These are phyloP conservation scores for Didymellaceae sp. DNA, from an alignment of 2,329 filamentous ascomycete species.

Conservation along the genomic window DNA sequence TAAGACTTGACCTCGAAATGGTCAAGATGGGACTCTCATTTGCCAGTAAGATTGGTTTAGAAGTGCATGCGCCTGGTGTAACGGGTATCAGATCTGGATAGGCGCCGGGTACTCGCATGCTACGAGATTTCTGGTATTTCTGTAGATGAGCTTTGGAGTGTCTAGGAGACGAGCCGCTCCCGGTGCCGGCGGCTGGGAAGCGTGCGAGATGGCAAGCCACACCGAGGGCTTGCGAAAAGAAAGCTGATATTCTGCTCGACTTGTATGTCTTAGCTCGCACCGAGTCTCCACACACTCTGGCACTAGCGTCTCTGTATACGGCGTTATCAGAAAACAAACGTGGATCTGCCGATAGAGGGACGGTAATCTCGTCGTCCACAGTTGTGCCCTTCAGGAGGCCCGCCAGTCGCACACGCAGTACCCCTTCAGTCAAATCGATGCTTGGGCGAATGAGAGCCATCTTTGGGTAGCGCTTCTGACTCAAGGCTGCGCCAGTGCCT, in stretches of 20 bases:
- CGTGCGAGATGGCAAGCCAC: slow-evolving; percentile 84
- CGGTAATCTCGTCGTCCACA: slow-evolving; percentile 46
- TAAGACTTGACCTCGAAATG: slow-evolving; percentile 80
- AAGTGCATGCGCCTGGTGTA: slow-evolving; percentile 58
- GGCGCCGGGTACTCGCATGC: slow-evolving; percentile 57
- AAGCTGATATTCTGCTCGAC: slow-evolving; percentile 68
- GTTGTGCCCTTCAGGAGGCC: slow-evolving; percentile 44
- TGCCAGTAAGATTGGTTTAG: slow-evolving; percentile 74
- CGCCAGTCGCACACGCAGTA: slow-evolving; percentile 66
- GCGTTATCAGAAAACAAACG: slow-evolving; percentile 56
- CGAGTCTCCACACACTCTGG: slow-evolving; percentile 83
- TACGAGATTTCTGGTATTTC: slow-evolving; percentile 48
- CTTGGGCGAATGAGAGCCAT: slow-evolving; percentile 84
- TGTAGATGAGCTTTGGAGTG: slow-evolving; percentile 75
- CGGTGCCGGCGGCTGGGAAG: slow-evolving; percentile 70
- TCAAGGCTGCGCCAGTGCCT: slow-evolving; percentile 82
- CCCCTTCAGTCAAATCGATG: slow-evolving; percentile 72
- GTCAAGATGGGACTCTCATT: slow-evolving; percentile 95
- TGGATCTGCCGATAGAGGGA: slow-evolving; percentile 73
- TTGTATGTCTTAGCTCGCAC: slow-evolving; percentile 75
- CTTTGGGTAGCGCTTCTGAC: slow-evolving; percentile 83
- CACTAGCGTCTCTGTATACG: slow-evolving; percentile 55
- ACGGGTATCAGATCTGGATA: slow-evolving; percentile 57
- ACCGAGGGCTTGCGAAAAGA: slow-evolving; percentile 77
- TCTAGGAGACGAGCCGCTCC: slow-evolving; percentile 62